These are phyloP conservation scores for Glonium stellatum DNA, from an alignment of 495 filamentous ascomycete species.

Conservation along the genomic window DNA sequence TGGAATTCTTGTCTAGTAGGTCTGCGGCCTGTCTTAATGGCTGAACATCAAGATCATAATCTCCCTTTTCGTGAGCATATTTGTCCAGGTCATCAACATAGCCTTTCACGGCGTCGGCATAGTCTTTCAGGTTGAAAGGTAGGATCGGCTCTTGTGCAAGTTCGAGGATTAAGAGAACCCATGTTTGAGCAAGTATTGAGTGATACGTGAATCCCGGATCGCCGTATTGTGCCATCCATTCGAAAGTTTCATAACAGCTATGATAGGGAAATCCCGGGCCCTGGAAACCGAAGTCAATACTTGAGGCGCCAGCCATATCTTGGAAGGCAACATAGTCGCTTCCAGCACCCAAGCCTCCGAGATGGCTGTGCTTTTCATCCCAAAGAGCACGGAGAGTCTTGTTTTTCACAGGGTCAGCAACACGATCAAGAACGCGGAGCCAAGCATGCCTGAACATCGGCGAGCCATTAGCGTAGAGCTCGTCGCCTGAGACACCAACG, in stretches of 20 bases:
- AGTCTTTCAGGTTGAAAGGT: slow-evolving; percentile 76
- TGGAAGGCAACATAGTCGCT: slow-evolving; percentile 91
- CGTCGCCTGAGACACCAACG: slow-evolving; percentile 65
- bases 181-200: slow-evolving; percentile 67
- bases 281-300: slow-evolving; percentile 75
- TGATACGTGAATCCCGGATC: slow-evolving; percentile 84
- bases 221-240: slow-evolving; percentile 71
- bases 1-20: slow-evolving; percentile 52
- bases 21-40: slow-evolving; percentile 54
- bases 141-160: slow-evolving; percentile 71
- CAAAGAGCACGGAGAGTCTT: slow-evolving; percentile 68
- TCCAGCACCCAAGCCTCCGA: slow-evolving; percentile 66
- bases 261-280: slow-evolving; percentile 63
- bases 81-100: slow-evolving; percentile 62
- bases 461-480: slow-evolving; percentile 69
- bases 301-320: slow-evolving; percentile 84
- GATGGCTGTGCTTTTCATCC: slow-evolving; percentile 53
- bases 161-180: slow-evolving; percentile 77
- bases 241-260: slow-evolving; percentile 82
- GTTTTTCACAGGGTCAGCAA: slow-evolving; percentile 65
- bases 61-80: slow-evolving; percentile 43
- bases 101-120: slow-evolving; percentile 52
- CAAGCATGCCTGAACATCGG: slow-evolving; percentile 70
- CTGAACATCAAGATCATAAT: slow-evolving; percentile 48
- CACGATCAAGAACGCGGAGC: slow-evolving; percentile 62